Base-by-base conservation (phyloP, 2,329 filamentous ascomycete genomes). In the Mycogone perniciosa region DNA sequence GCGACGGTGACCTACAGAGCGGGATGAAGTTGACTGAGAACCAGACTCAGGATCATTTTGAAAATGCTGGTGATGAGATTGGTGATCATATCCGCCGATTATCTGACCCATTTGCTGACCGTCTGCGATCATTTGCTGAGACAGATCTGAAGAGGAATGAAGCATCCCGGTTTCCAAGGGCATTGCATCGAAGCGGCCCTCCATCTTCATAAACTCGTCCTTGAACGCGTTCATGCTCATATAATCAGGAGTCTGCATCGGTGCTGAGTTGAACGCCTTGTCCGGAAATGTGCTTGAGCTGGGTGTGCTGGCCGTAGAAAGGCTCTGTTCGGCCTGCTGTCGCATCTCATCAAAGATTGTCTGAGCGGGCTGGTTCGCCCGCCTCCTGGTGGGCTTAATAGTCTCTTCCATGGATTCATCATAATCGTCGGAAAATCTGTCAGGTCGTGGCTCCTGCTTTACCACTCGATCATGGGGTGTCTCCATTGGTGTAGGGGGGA, bases 351-450 rank as follows among this genome's bases (percentile, higher is more conserved):
- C 76, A 58, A 85, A 84, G 51, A 80, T 71, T 31, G 71, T 76
- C 54, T 75, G 73, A 34, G 72, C 66, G 37, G 74, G 71, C 51
- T 64, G 69, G 54, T 72, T 75, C 31, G 64, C 60, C 31, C 68
- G 71, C 48, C 63, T 68, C 33, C 73, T 71, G 10, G 65, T 60
- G 5, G 81, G 81, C 67, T 83, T 84, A 59, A 85, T 74, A 0
- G 81, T 84, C 65, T 83, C 80, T 60, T 84, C 81, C 77, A 83
- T 81, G 10, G 80, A 83, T 64, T 81, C 80, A 59, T 85, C 82
- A 56, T 82, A 83, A 42, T 73, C 75, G 29, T 84, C 80, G 3
- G 75, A 65, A 60, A 85, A 85, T 48, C 85, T 67, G 57, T 65
- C 70, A 3, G 71, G 70, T 4, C 67, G 66, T 11, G 66, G 56